A percentile compares a stretch with the other conserved stretches of the same genome.
phyloP scores from a whole-genome alignment of 2,329 filamentous ascomycete genomes.

The Metarhizium rileyi region DNA sequence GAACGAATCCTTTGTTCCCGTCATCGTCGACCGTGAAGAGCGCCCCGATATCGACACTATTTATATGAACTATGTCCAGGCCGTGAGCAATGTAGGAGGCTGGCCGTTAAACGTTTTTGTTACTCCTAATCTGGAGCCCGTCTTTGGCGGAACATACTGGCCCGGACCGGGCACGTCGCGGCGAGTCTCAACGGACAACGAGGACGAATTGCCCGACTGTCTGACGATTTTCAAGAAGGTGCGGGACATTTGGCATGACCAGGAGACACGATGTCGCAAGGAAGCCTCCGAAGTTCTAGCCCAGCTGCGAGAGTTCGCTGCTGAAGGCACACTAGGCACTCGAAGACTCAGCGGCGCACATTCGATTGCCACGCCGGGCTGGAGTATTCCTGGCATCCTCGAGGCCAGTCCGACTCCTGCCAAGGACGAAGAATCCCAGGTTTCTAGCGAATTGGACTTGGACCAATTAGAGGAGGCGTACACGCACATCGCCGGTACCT shows the following conservation, averaged over 20 bases:
- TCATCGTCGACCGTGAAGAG: constrained; percentile 90
- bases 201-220: constrained; percentile 63
- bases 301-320: constrained; percentile 77
- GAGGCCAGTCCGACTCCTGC: constrained; percentile 12
- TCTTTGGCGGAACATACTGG: constrained; percentile 97
- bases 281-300: constrained; percentile 75
- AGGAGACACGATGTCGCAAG: constrained; percentile 71
- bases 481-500: constrained; percentile 69
- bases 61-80: constrained; percentile 98
- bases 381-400: constrained; percentile 20
- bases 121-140: constrained; percentile 82
- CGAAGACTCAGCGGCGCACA: constrained; percentile 22
- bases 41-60: constrained; percentile 89
- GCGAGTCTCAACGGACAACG: constrained; percentile 26
- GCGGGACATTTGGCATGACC: constrained; percentile 63
- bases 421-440: constrained; percentile 16
- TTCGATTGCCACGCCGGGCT: constrained; percentile 19
- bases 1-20: constrained; percentile 80
- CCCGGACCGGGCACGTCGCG: constrained; percentile 59
- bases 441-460: constrained; percentile 67
- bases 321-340: constrained; percentile 66
- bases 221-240: constrained; percentile 76
- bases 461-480: constrained; percentile 89
- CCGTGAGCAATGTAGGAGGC: constrained; percentile 78
- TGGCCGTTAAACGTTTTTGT: constrained; percentile 98